Evolutionary conservation across 805 yeast species (phyloP), one percentile per base, ranked within the genome.

Genomic region (Huiozyma naganishii): DNA sequence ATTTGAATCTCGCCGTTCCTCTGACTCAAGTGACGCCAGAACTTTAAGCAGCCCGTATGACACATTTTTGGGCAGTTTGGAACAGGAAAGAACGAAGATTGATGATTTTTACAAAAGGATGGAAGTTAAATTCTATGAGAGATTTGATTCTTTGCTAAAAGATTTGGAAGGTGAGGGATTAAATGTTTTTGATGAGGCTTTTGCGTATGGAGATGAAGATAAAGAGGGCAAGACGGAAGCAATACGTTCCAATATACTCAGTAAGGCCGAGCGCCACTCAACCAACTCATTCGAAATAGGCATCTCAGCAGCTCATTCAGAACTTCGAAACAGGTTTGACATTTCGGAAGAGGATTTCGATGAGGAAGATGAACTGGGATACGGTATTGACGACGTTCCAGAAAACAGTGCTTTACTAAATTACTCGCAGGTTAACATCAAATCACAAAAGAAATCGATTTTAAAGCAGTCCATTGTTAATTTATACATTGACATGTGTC

Each of bases 401-500:
- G 66, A 64, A 29, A 69, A 73, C 47, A 68, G 79, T 12, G 78
- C 80, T 0, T 62, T 77, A 40, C 58, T 77, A 41, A 64, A 65
- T 43, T 76, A 71, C 43, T 62, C 68, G 7, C 77, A 76, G 53
- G 67, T 76, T 46, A 69, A 72, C 45, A 60, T 70, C 38, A 71
- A 71, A 39, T 56, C 66, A 33, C 80, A 78, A 64, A 70, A 69
- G 50, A 66, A 74, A 48, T 77, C 85, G 48, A 75, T 85, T n/a
- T 68, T 83, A 52, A 83, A 80, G 62, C 79, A 79, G 54, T 68
- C 83, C 37, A 66, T 82, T 9, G 70, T 75, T 28, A 71, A 78
- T 29, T 61, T 80, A 38, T 89, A 77, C 64, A 87, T 87, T 17
- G 72, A 78, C 28, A 66, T 89, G 33, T 80, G 86, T 13, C 96